These are phyloP conservation scores for Alnus rubra DNA, from an alignment of 306 rosid genomes.

Conservation along the genomic window DNA sequence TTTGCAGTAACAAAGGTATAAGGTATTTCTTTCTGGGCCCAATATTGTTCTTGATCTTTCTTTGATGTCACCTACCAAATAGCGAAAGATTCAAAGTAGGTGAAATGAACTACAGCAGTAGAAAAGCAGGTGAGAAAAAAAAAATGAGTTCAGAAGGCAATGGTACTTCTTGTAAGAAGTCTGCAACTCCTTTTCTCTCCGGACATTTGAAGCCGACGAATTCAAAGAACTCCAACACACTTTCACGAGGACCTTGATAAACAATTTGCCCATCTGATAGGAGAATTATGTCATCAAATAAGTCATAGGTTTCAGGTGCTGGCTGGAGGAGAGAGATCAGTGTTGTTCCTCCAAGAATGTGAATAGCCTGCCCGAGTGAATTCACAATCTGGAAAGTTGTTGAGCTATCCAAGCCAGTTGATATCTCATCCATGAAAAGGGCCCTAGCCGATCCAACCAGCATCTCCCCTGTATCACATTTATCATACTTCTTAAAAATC, in stretches of 20 bases:
- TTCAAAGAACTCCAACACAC: slow-evolving; percentile 44
- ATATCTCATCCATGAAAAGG: slow-evolving; percentile 55
- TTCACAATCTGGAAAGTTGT: slow-evolving; percentile 57
- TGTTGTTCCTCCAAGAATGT: slow-evolving; percentile 47
- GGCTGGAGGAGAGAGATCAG: slow-evolving; percentile 56
- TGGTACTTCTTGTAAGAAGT: slow-evolving; percentile 48
- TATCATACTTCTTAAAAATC: neutral
- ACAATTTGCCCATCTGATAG: slow-evolving; percentile 49
- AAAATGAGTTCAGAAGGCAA: no score
- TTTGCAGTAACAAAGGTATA: slow-evolving; percentile 30
- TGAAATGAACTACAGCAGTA: no score
- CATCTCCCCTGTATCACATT: slow-evolving; percentile 39
- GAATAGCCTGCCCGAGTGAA: slow-evolving; percentile 46
- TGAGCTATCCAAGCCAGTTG: slow-evolving; percentile 55
- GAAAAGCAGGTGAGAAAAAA: no score
- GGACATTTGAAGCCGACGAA: slow-evolving; percentile 50
- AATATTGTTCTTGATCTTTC: slow-evolving; percentile 51
- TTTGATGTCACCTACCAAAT: slow-evolving; percentile 41
- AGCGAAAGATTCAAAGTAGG: neutral
- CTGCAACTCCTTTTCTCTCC: slow-evolving; percentile 54
- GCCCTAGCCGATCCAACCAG: slow-evolving; percentile 50
- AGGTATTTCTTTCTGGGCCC: slow-evolving; percentile 30
- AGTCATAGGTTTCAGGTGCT: slow-evolving; percentile 48
- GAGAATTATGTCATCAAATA: slow-evolving; percentile 46
- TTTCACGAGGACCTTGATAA: slow-evolving; percentile 47